Evolutionary conservation across 1,139 yeast genomes (phyloP).

Genomic region (Pneumocystis canis): DNA sequence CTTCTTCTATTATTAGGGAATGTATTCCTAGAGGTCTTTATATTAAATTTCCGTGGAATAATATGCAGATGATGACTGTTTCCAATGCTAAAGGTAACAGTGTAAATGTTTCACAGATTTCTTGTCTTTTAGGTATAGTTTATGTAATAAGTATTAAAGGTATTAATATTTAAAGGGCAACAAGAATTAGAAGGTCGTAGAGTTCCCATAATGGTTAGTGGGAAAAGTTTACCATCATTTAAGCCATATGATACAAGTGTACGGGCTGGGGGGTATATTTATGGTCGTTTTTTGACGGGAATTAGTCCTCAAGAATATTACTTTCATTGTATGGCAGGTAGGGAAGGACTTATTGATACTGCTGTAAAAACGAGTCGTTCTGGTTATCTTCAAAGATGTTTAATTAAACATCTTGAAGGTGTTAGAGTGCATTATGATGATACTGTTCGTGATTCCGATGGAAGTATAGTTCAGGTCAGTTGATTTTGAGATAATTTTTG

Average conservation of each 20-base stretch:
- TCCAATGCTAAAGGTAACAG: conserved; percentile 99
- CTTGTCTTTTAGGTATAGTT: conserved; percentile 56
- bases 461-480: conserved; percentile 43
- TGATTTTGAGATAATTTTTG: background rate
- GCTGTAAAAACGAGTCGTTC: conserved; percentile 98
- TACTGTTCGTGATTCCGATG: conserved; percentile 92
- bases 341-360: conserved; percentile 98
- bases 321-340: conserved; percentile 99
- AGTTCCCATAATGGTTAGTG: conserved; percentile 98
- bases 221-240: conserved; percentile 92
- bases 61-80: conserved; percentile 98
- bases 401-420: conserved; percentile 96
- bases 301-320: conserved; percentile 98
- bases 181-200: conserved; percentile 99
- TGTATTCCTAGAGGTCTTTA: conserved; percentile 95
- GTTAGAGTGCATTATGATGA: conserved; percentile 89
- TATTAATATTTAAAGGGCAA: conserved; percentile 41
- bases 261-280: conserved; percentile 95
- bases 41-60: conserved; percentile 87
- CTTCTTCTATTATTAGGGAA: conserved; percentile 80
- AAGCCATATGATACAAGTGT: conserved; percentile 95
- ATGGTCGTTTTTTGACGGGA: conserved; percentile 95
- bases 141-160: background rate
- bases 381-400: conserved; percentile 96
- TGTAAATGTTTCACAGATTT: conserved; percentile 95